These are phyloP conservation scores for Chlorella sp. DNA, from an alignment of 139 green algal species.

Conservation along the genomic window DNA sequence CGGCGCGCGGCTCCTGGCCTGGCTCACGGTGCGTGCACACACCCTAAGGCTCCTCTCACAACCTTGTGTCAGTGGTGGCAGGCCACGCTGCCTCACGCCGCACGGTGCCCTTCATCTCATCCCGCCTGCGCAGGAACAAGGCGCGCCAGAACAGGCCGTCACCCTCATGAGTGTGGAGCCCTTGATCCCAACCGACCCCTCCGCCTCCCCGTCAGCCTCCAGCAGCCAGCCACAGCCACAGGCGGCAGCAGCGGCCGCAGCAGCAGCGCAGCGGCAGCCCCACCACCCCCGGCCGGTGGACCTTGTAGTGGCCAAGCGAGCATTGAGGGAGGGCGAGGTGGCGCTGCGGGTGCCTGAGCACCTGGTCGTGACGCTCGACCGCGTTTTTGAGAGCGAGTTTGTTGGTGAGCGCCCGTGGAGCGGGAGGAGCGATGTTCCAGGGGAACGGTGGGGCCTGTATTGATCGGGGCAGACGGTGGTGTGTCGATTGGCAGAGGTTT, in stretches of 20 bases:
- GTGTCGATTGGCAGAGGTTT: no score
- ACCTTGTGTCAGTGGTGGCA: no score
- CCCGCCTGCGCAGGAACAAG: slow-evolving; percentile 29
- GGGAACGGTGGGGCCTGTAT: no score
- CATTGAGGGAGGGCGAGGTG: slow-evolving; percentile 46
- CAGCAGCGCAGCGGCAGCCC: neutral
- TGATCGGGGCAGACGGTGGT: no score
- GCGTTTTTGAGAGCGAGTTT: slow-evolving; percentile 73
- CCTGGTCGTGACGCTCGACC: slow-evolving; percentile 78
- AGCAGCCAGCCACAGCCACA: neutral
- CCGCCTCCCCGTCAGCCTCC: no score
- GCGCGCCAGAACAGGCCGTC: slow-evolving; percentile 18
- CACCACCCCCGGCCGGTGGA: slow-evolving; percentile 14
- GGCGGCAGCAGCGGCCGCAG: neutral
- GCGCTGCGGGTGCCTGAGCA: slow-evolving; percentile 71
- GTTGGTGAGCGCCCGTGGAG: slow-evolving; percentile 40
- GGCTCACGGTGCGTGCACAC: slow-evolving; percentile 5
- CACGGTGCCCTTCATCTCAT: no score
- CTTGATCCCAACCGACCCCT: no score
- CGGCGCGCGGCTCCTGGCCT: slow-evolving; percentile 5
- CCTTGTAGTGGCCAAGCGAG: slow-evolving; percentile 31
- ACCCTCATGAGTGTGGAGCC: slow-evolving; percentile 1
- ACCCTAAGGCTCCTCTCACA: neutral
- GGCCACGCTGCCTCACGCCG: no score
- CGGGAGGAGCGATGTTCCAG: no score